phyloP scores from a whole-genome alignment of 1,284 basidiomycete genomes.

The Tetrapyrgos nigripes region DNA sequence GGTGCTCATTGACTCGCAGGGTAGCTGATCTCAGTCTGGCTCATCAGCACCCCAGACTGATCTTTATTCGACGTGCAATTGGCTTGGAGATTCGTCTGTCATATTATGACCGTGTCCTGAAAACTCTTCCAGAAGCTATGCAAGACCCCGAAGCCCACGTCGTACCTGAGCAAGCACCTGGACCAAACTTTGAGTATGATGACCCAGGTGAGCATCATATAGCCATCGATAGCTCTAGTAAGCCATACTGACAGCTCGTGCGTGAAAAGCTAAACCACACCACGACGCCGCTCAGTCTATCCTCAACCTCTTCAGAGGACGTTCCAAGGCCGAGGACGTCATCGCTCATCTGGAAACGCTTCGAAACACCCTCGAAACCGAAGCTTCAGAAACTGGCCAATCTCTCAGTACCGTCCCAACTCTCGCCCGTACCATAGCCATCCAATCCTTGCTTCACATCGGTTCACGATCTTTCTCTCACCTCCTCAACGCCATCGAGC shows the following conservation, averaged over 20 bases:
- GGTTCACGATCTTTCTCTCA: conserved; percentile 98
- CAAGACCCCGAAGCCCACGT: conserved; percentile 68
- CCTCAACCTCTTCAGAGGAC: conserved; percentile 81
- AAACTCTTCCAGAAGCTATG: conserved; percentile 88
- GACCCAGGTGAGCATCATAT: conserved; percentile 58
- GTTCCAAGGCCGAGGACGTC: conserved; percentile 81
- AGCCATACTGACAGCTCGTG: conserved; percentile 7
- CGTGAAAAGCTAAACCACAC: conserved; percentile 68
- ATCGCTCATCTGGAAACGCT: conserved; percentile 78
- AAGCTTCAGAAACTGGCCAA: conserved; percentile 57
- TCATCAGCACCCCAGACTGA: conserved; percentile 81
- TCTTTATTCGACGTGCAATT: conserved; percentile 88
- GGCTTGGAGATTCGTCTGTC: conserved; percentile 93
- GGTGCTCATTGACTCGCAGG: conserved; percentile 53
- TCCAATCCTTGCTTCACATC: conserved; percentile 90
- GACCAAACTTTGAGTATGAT: conserved; percentile 87
- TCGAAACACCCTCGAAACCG: conserved; percentile 67
- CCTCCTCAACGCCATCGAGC: conserved; percentile 96
- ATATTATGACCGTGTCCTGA: conserved; percentile 93
- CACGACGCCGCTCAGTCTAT: conserved; percentile 84
- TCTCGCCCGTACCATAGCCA: conserved; percentile 79
- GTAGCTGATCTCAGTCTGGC: conserved; percentile 82
- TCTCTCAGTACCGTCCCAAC: conserved; percentile 63
- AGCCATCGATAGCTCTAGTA: not conserved
- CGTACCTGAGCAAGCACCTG: conserved; percentile 79